A percentile compares a stretch with the other conserved stretches of the same genome.
Conservation (phyloP, 163 green algal genomes). For the Dunaliella salina region DNA sequence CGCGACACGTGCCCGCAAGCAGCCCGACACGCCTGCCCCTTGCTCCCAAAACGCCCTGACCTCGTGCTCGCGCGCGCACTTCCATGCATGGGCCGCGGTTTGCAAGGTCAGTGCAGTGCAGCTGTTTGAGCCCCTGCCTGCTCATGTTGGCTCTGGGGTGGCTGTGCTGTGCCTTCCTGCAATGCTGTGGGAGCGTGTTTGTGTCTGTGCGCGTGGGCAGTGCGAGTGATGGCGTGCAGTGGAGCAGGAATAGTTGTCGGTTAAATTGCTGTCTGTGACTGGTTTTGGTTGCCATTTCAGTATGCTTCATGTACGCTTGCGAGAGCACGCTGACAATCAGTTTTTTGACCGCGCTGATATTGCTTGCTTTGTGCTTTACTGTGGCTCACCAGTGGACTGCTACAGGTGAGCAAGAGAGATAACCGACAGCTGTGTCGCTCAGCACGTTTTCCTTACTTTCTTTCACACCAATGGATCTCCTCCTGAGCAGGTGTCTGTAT, state of each 20-base stretch:
- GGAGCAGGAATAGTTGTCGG: too few species aligned
- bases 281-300: too few species aligned
- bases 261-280: too few species aligned
- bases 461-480: too few species aligned
- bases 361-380: too few species aligned
- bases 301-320: too few species aligned
- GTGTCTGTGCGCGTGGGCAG: background rate
- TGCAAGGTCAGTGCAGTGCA: conserved; percentile 7
- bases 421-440: too few species aligned
- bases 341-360: too few species aligned
- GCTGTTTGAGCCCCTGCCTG: background rate
- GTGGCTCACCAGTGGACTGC: too few species aligned
- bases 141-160: background rate
- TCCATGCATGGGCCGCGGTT: background rate
- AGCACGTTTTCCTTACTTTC: too few species aligned
- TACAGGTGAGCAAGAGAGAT: too few species aligned
- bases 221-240: background rate
- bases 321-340: too few species aligned
- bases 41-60: background rate
- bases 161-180: background rate
- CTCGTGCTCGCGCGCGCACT: background rate
- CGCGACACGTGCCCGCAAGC: background rate
- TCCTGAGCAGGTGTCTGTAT: conserved; percentile 62
- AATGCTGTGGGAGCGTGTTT: background rate
- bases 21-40: background rate